Base-by-base conservation (phyloP, 2,329 filamentous ascomycete species). In the Nakataea oryzae region DNA sequence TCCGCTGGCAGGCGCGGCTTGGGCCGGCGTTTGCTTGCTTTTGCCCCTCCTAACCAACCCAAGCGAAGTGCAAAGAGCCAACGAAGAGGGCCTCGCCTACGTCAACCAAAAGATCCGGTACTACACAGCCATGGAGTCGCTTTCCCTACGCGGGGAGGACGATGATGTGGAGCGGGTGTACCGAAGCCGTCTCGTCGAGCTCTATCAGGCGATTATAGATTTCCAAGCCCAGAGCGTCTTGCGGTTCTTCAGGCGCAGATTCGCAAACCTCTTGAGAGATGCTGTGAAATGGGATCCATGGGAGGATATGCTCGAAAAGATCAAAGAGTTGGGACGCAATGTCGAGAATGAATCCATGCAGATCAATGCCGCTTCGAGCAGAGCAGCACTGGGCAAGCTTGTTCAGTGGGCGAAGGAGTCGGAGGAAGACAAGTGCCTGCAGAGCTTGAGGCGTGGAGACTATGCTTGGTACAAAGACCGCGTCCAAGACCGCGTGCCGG, bases 401-500 rank as follows among this genome's bases (percentile, higher is more conserved):
- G 59, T 55, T 32, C 41, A 60, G 24, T 74, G 74, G 54, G 27
- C 26, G 32, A 72, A 70, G 69, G 71, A 71, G 60, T 21, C 28
- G 57, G 29, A 58, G 13, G 26, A 59, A 64, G 66, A 61, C 30
- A 61, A 50, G 54, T 57, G 54, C 34, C 14, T 61, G 55, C 54
- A 61, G 29, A 47, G 32, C 17, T 29, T 57, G 54, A 58, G 55
- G 30, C 27, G 26, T 47, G 54, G 59, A 56, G 47, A 60, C n/a
- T 60, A 60, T 60, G 50, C 32, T 34, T 68, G 63, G 66, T 71
- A 71, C 60, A 74, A 73, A 64, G 61, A 66, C 9, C 67, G 68
- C 54, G 68, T 72, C 1, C 63, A 65, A 55, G 60, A 67, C 9
- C 61, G 66, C 47, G 63, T 73, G 3, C 34, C 63, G 32, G 68